Base-by-base conservation (phyloP, 2,329 filamentous ascomycete species). In the Epichloe gansuensis region DNA sequence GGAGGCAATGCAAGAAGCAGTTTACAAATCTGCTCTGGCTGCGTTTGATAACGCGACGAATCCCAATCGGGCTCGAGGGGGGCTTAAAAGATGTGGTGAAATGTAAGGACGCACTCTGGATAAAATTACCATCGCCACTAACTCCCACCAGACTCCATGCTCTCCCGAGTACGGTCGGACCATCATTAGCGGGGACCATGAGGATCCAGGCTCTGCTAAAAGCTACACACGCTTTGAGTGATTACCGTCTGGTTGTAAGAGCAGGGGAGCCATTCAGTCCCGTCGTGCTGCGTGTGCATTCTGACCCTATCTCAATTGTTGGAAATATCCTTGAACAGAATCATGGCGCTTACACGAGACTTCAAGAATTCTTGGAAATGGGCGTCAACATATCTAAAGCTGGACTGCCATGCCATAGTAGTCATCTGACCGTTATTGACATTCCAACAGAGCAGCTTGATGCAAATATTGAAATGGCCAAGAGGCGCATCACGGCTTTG, bases 21-120 rank as follows among this genome's bases (percentile, higher is more conserved):
- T 89, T 8, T 69, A 86, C 42, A 72, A 73, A 1, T 74, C 81
- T 46, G 83, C 84, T 1, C 76, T 89, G 70, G 74, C 78, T 51
- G 78, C 84, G 4, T 93, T 89, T 61, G 87, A 93, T 61, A 87
- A 87, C 61, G 87, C 87, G 3, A 87, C 84, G 23, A 93, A 93
- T 60, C 85, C 85, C 0, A 89, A 91, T 59, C 80, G 80, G 51
- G 86, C 78, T 2, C 76, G 87, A 57, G 87, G 87, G 84, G 84
- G 84, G 0, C 74, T 93, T 60, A 88, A 87, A 66, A 87, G 82
- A 64, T 88, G 85, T 45, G 76, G 84, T 57, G 84, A 89, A 48
- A 85, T 87, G 84, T 85, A 69, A 67, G 80, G 25, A 6, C n/a
- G 8, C 35, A 7, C 13, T 11, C 31, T 0, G 15, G 44, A 25